These are phyloP conservation scores for Ganoderma resinaceum DNA, from an alignment of 1,284 basidiomycete species.

Conservation along the genomic window DNA sequence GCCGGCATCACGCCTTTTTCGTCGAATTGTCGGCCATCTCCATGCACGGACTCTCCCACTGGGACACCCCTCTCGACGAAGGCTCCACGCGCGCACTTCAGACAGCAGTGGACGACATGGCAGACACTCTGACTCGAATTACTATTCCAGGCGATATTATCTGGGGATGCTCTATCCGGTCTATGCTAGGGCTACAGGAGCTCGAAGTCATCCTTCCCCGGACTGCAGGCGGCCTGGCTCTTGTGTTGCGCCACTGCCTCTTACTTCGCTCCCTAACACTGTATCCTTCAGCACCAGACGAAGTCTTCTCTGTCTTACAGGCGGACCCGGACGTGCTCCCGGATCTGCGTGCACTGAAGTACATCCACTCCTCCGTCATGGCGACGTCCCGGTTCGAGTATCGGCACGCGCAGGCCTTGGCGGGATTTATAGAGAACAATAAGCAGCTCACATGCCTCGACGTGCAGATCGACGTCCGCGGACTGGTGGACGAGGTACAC, in stretches of 20 bases:
- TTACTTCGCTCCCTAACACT: background rate
- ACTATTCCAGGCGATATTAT: background rate
- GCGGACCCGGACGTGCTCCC: background rate
- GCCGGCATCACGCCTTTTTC: background rate
- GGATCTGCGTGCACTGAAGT: background rate
- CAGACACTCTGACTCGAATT: background rate
- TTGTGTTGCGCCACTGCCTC: background rate
- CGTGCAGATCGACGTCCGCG: background rate
- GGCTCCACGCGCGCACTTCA: background rate
- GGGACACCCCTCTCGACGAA: background rate
- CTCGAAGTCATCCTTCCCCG: constrained; percentile 1
- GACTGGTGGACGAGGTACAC: background rate
- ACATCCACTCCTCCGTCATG: background rate
- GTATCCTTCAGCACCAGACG: background rate
- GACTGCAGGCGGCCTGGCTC: background rate
- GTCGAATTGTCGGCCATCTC: too few species aligned
- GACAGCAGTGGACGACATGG: background rate
- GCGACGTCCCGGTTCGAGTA: background rate
- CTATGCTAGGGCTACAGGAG: constrained; percentile 4
- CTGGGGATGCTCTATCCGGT: constrained; percentile 1
- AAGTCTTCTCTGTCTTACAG: background rate
- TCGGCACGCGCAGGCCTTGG: background rate
- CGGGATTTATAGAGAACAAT: background rate
- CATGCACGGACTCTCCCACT: too few species aligned
- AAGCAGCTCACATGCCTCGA: background rate